Evolutionary conservation across 495 filamentous ascomycete genomes (phyloP).

Genomic region (Penicillium paxilli): DNA sequence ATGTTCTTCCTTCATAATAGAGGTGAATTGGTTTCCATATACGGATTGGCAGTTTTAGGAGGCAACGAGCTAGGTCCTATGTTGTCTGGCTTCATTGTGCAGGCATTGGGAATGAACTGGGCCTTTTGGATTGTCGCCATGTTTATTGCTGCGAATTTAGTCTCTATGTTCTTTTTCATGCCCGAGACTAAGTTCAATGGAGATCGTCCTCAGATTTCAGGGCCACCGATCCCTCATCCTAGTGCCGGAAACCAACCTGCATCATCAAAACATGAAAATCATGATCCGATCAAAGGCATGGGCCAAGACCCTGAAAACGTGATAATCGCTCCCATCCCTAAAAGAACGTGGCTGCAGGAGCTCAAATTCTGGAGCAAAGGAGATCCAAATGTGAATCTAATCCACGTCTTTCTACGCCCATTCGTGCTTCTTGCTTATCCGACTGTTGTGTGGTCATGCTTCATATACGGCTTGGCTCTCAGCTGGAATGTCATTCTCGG

Average conservation of each 20-base stretch:
- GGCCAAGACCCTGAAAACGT: no score
- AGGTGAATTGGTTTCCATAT: slow-evolving; percentile 47
- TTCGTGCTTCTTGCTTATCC: slow-evolving; percentile 48
- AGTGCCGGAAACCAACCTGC: no score
- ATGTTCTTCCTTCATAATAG: slow-evolving; percentile 60
- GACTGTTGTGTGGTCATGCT: slow-evolving; percentile 49
- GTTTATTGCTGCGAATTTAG: slow-evolving; percentile 41
- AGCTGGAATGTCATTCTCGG: slow-evolving; percentile 52
- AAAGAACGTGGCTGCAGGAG: slow-evolving; percentile 28
- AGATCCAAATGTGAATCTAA: slow-evolving; percentile 41
- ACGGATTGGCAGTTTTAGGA: slow-evolving; percentile 42
- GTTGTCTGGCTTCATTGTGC: slow-evolving; percentile 51
- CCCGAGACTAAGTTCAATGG: slow-evolving; percentile 49
- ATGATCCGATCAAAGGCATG: background rate
- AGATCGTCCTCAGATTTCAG: slow-evolving; percentile 8
- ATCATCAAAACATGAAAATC: background rate
- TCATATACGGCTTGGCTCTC: slow-evolving; percentile 33
- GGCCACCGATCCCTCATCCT: no score
- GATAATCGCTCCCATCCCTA: background rate
- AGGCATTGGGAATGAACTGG: slow-evolving; percentile 45
- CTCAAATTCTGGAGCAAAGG: slow-evolving; percentile 38
- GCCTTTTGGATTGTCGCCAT: slow-evolving; percentile 53
- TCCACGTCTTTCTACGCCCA: slow-evolving; percentile 46
- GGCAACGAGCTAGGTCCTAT: slow-evolving; percentile 49
- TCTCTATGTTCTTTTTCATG: slow-evolving; percentile 51